Percentiles rank a stretch among this genome's conserved stretches.
Evolutionary conservation across 2,329 filamentous ascomycete species (phyloP).

Genomic region (Cytospora piceae): DNA sequence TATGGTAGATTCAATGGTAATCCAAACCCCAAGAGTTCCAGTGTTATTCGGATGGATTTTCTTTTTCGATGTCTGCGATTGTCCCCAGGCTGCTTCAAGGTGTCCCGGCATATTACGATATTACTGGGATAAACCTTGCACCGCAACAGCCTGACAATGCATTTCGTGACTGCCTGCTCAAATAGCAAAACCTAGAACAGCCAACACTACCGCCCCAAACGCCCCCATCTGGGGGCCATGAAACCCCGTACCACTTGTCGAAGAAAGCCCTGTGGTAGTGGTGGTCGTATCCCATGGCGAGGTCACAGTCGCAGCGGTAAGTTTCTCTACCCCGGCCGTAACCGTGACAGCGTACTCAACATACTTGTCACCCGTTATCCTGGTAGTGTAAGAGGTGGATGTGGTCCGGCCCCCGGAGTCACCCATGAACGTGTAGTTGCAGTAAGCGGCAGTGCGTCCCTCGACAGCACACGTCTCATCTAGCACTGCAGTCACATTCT

Average conservation of each 20-base stretch:
- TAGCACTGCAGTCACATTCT: not conserved
- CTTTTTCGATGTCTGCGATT: no score
- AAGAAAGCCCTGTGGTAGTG: not conserved
- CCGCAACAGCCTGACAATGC: no score
- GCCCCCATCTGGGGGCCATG: no score
- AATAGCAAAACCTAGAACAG: no score
- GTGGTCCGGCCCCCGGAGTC: not conserved
- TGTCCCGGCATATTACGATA: no score
- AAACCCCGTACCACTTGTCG: not conserved
- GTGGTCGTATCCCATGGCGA: not conserved
- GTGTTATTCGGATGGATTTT: no score
- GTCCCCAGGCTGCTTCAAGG: no score
- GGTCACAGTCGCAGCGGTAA: not conserved
- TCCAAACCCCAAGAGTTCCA: no score
- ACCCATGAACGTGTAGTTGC: conserved; percentile 4
- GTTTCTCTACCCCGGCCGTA: not conserved
- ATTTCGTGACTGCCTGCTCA: no score
- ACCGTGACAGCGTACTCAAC: not conserved
- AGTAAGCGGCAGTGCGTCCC: not conserved
- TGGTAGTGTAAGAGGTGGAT: conserved; percentile 1
- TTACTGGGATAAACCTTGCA: no score
- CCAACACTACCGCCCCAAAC: no score
- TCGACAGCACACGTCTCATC: not conserved
- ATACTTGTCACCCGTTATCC: not conserved
- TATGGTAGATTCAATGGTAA: no score